Evolutionary conservation across 768 basidiomycete genomes (phyloP), one percentile per base, ranked within the genome.

Genomic region (Collybiopsis luxurians): DNA sequence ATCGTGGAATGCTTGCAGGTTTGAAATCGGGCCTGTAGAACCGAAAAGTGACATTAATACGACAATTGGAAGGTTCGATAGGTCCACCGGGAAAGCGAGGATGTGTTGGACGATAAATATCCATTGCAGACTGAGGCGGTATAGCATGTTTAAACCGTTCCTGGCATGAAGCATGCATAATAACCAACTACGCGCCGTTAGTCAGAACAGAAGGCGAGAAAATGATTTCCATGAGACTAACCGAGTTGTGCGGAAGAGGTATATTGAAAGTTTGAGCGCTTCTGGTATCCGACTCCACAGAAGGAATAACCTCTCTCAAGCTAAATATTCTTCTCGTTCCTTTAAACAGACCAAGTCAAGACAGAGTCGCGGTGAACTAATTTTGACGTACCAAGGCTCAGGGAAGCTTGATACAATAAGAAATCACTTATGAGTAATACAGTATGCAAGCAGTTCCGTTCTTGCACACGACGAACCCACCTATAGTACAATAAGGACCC

Each of bases 131-230:
- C 59, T 90, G 89, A 0, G 90, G 86, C 19, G 88, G 90, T 17
- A 92, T 79, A 3, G 84, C 79, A 61, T 92, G 90, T 63, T 93
- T 93, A 72, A 88, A 93, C 39, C 74, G 76, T 65, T 93, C 91
- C 74, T 93, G 91, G 57, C 86, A 87, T 15, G 85, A 82, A 1
- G 90, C 89, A 62, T 93, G 92, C 91, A 93, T 93, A 56, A 93
- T 90, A n/a, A 79, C 79, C 34, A 93, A 75, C 90, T 92, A 45
- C 24, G 46, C 3, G 56, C 48, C 10, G 38, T 24, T 53, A 39
- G 31, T 43, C 55, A 48, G 48, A 17, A 51, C 24, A 58, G 15
- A 4, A 50, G 21, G 50, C 27, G 49, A 31, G 57, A 40, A 44
- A n/a, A n/a, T n/a, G n/a, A n/a, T n/a, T n/a, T n/a, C n/a, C n/a